A percentile compares a stretch with the other conserved stretches of the same genome.
These are phyloP conservation scores for Jimgerdemannia lactiflua DNA, from an alignment of 192 early-diverging fungal species.

Conservation along the genomic window DNA sequence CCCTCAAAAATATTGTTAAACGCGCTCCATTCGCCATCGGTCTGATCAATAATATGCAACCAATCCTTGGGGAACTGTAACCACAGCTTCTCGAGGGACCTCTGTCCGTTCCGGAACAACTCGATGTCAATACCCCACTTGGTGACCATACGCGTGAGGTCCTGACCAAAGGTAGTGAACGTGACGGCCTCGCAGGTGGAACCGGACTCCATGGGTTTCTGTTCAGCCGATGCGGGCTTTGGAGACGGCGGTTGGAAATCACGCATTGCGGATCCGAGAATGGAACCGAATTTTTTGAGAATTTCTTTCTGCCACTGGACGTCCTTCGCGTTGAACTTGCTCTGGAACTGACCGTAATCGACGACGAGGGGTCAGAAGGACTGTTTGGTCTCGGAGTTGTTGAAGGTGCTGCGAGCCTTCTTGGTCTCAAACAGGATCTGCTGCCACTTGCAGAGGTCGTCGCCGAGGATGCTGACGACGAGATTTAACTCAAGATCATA, in stretches of 20 bases:
- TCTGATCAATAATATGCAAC: conserved; percentile 83
- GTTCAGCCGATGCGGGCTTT: conserved; percentile 81
- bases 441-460: conserved; percentile 91
- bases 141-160: conserved; percentile 80
- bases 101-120: conserved; percentile 87
- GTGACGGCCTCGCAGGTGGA: conserved; percentile 89
- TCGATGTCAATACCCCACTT: conserved; percentile 84
- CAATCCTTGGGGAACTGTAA: conserved; percentile 95
- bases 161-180: conserved; percentile 96
- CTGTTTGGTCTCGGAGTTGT: conserved; percentile 90
- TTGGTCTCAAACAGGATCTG: conserved; percentile 93
- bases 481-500: conserved; percentile 95
- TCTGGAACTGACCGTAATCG: conserved; percentile 98
- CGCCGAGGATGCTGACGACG: conserved; percentile 80
- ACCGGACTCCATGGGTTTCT: conserved; percentile 78
- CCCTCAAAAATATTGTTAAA: conserved; percentile 91
- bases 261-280: conserved; percentile 78
- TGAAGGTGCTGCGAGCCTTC: conserved; percentile 91
- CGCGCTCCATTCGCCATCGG: conserved; percentile 97
- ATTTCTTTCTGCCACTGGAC: conserved; percentile 98
- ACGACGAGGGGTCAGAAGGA: conserved; percentile 83
- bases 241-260: conserved; percentile 73
- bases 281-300: conserved; percentile 84
- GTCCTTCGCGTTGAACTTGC: conserved; percentile 97
- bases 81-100: conserved; percentile 88